Evolutionary conservation across 495 filamentous ascomycete genomes (phyloP), one percentile per base, ranked within the genome.

Genomic region (Acidomyces sp.): DNA sequence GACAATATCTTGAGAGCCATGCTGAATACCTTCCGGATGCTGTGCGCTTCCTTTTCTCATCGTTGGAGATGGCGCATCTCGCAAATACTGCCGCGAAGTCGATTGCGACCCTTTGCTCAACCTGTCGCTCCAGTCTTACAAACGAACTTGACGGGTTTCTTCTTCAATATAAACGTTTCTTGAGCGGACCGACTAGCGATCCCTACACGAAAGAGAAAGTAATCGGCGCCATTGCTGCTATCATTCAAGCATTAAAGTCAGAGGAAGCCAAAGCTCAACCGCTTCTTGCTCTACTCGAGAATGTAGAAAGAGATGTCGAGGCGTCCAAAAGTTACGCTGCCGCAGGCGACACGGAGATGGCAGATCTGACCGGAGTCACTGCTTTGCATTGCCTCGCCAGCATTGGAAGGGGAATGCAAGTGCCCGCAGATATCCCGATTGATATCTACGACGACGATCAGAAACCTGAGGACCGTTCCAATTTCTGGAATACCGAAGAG

Each of bases 391-490:
- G 82, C 48, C 67, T 95, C 18, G 66, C 69, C 24, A 78, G 71
- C 36, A 80, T 95, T 49, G 86, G 80, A 9, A 83, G 74, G 51
- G 83, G 81, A n/a, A 60, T 88, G 27, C 81, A 88, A 50, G 67
- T 70, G 4, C 77, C 81, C 11, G 68, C 74, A 25, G 82, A 92
- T 41, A 60, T 72, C 6, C 65, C 74, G 15, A 67, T 92, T 21
- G 80, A 92, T 33, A 61, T 78, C 16, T 75, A 78, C 17, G 57
- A 61, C 15, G 62, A 67, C 5, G 52, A 60, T n/a, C 58, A 63
- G 17, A 26, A 34, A 9, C 3, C 7, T 3, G 10, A 20, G 3
- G 12, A 18, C 6, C 59, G 62, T 9, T 55, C 63, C 3, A 63
- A 60, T 7, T 82, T 74, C 51, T 85, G 81, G 80, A 66, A 66